phyloP scores from a whole-genome alignment of 2,329 filamentous ascomycete species.

The Ophiostoma novo-ulmi region DNA sequence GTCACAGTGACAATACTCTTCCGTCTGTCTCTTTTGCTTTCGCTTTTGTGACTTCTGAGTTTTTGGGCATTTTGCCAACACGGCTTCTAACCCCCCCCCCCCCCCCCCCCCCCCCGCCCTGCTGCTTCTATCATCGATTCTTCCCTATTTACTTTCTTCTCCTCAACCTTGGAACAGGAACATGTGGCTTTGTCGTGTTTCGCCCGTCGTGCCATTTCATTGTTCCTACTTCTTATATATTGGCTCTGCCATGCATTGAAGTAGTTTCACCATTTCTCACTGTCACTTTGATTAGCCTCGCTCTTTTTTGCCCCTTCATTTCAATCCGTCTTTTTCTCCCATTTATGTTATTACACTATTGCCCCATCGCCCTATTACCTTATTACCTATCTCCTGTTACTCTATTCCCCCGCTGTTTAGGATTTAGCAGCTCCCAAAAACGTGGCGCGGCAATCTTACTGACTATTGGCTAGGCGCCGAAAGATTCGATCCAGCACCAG shows the following conservation, averaged over 20 bases:
- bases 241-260: not conserved
- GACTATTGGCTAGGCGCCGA: constrained; percentile 18
- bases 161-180: not conserved
- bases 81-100: not conserved
- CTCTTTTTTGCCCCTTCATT: not conserved
- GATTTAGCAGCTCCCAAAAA: constrained; percentile 15
- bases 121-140: not conserved
- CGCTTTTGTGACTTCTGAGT: not conserved
- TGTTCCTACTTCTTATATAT: constrained; percentile 2
- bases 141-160: not conserved
- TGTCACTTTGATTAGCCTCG: not conserved
- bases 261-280: not conserved
- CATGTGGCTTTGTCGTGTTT: not conserved
- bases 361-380: not conserved
- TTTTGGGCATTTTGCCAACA: not conserved
- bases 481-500: constrained; percentile 7
- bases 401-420: constrained; percentile 1
- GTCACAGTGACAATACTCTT: constrained; percentile 12
- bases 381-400: not conserved
- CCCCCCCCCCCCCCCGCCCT: constrained; percentile 1
- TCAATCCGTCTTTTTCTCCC: not conserved
- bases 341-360: not conserved
- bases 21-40: not conserved
- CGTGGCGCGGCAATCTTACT: constrained; percentile 10
- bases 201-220: not conserved